Conservation (phyloP, 331 rosid species). For the Saraca asoca region DNA sequence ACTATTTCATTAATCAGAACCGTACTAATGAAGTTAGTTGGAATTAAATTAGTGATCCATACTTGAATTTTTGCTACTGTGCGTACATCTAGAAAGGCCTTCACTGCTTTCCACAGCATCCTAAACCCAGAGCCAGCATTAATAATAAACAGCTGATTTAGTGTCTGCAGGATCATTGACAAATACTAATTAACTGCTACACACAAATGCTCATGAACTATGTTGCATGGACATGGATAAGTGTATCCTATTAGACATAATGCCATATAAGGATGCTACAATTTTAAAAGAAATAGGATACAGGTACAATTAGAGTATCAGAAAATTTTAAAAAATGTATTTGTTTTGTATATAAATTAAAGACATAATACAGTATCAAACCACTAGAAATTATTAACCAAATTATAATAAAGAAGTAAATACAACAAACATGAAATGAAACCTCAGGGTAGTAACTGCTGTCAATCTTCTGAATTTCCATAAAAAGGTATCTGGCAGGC, state of each 20-base stretch:
- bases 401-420: neutral
- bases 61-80: conserved; percentile 78
- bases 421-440: neutral
- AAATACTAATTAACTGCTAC: conserved; percentile 3
- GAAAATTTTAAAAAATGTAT: too few species aligned
- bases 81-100: conserved; percentile 74
- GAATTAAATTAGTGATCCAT: conserved; percentile 18
- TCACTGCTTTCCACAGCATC: conserved; percentile 81
- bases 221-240: neutral
- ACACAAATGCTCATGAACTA: conserved; percentile 5
- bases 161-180: conserved; percentile 56
- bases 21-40: conserved; percentile 10
- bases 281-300: too few species aligned
- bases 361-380: too few species aligned
- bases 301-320: too few species aligned
- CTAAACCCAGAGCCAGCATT: conserved; percentile 89
- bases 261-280: too few species aligned
- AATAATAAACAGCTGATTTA: conserved; percentile 67
- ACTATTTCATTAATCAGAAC: too few species aligned
- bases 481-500: conserved; percentile 75
- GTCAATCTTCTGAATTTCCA: conserved; percentile 87
- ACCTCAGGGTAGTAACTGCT: conserved; percentile 96
- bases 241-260: too few species aligned
- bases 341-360: too few species aligned
- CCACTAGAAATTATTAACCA: too few species aligned